Evolutionary conservation across 2,329 filamentous ascomycete species (phyloP).

Genomic region (Botrytis porri): DNA sequence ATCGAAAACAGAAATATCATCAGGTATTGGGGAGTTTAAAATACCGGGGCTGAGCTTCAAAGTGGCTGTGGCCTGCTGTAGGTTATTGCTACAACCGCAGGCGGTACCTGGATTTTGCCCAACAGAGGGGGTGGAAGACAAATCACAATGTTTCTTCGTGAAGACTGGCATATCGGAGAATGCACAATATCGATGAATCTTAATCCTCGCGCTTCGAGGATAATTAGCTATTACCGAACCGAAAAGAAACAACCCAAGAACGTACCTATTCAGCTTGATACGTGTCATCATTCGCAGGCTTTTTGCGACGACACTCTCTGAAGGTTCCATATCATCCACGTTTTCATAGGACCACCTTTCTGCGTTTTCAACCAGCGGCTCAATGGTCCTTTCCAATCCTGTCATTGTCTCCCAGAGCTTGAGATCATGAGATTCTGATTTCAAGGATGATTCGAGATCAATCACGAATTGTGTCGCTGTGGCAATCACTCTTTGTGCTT

Average conservation of each 20-base stretch:
- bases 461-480: constrained; percentile 48
- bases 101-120: neutral
- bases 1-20: constrained; percentile 7
- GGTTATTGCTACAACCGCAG: constrained; percentile 10
- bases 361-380: constrained; percentile 29
- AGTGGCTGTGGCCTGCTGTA: neutral
- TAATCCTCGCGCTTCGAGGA: constrained; percentile 46
- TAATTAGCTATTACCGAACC: neutral
- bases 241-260: neutral
- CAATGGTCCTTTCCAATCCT: constrained; percentile 30
- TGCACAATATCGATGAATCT: constrained; percentile 51
- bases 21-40: constrained; percentile 6
- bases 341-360: constrained; percentile 31
- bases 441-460: constrained; percentile 45
- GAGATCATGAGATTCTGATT: constrained; percentile 41
- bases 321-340: constrained; percentile 39
- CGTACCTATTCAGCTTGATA: constrained; percentile 42
- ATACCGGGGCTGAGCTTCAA: neutral
- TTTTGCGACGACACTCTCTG: constrained; percentile 44
- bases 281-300: constrained; percentile 47
- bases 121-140: constrained; percentile 31
- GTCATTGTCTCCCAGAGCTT: constrained; percentile 39
- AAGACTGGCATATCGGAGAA: constrained; percentile 52
- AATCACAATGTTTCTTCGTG: constrained; percentile 48
- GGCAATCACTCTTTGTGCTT: constrained; percentile 49